Evolutionary conservation across 192 early-diverging fungal species (phyloP).

Genomic region (Entomortierella parvispora): DNA sequence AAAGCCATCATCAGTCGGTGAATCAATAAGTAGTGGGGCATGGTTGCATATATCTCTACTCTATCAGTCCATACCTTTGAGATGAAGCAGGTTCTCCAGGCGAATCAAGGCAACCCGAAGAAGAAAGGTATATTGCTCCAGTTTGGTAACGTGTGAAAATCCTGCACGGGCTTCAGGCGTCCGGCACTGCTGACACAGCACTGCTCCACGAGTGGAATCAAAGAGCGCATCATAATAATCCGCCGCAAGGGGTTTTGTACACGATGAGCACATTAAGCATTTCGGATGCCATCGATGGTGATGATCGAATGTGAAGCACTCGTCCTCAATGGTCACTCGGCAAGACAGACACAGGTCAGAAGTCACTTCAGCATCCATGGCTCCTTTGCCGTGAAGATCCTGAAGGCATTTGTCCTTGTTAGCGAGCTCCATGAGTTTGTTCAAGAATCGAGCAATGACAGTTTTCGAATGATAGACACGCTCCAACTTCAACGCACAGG

Average conservation of each 20-base stretch:
- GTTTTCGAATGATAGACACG: constrained; percentile 59
- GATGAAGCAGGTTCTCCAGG: constrained; percentile 80
- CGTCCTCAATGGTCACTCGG: constrained; percentile 84
- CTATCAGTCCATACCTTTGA: constrained; percentile 58
- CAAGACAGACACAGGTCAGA: constrained; percentile 88
- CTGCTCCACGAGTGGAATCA: constrained; percentile 51
- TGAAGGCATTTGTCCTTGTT: constrained; percentile 54
- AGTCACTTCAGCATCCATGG: constrained; percentile 68
- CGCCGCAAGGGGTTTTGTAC: constrained; percentile 53
- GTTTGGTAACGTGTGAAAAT: constrained; percentile 82
- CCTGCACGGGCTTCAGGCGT: constrained; percentile 55
- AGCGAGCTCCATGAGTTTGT: constrained; percentile 77
- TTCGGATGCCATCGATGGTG: constrained; percentile 81
- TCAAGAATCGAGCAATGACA: constrained; percentile 76
- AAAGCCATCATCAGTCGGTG: too few relatives aligned
- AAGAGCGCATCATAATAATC: constrained; percentile 65
- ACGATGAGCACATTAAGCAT: constrained; percentile 86
- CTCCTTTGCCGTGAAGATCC: constrained; percentile 46
- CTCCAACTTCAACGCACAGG: constrained; percentile 86
- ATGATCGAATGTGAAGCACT: constrained; percentile 78
- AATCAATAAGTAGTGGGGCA: too few relatives aligned
- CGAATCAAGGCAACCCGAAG: constrained; percentile 84
- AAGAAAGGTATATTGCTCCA: constrained; percentile 92
- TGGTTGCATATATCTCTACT: too few relatives aligned
- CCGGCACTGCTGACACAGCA: constrained; percentile 66